Base-by-base conservation (phyloP, 2,329 filamentous ascomycete genomes). In the Cryoendolithus antarcticus region DNA sequence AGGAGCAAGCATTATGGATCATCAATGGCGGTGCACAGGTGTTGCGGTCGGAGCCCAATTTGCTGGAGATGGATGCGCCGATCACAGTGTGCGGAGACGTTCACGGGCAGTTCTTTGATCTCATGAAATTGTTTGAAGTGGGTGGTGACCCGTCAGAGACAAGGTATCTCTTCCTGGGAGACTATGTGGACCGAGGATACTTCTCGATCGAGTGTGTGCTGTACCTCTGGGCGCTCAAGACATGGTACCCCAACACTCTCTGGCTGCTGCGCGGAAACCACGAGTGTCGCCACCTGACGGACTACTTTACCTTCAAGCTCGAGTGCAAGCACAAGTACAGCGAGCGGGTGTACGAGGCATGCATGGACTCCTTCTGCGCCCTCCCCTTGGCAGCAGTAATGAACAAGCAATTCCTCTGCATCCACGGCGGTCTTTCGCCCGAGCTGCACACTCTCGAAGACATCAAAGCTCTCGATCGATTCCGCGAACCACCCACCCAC, bases 281-380 rank as follows among this genome's bases (percentile, higher is more conserved):
- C 67, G 91, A 98, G 67, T 98, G 91, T 64, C 82, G 91, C 56
- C 91, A 98, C 69, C 74, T 98, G 73, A 98, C 91, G 42, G 91
- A 98, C 61, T 98, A 98, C 72, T 98, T 98, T 67, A 98, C 91
- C 45, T 98, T 98, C 72, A 96, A 98, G 72, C 79, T 98, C 42
- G 91, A 98, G 64, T 98, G 91, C 74, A 95, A 94, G 70, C 91
- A 98, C 75, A 98, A 98, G 64, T 98, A 98, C 67, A 94, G 86
- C 28, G 91, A 96, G 67, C 75, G 75, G 48, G 75, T 98, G 44
- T 98, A 98, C 62, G 89, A 98, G 57, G 89, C 91, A 41, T 96
- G 91, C 67, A 93, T 95, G 77, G 89, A 98, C 49, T 93, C 91
- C 0, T 98, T 98, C 72, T 98, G 91, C 67, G 74, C 82, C 48